Conservation (phyloP, 1,284 basidiomycete species). For the Sporisorium iseilematis-ciliati region DNA sequence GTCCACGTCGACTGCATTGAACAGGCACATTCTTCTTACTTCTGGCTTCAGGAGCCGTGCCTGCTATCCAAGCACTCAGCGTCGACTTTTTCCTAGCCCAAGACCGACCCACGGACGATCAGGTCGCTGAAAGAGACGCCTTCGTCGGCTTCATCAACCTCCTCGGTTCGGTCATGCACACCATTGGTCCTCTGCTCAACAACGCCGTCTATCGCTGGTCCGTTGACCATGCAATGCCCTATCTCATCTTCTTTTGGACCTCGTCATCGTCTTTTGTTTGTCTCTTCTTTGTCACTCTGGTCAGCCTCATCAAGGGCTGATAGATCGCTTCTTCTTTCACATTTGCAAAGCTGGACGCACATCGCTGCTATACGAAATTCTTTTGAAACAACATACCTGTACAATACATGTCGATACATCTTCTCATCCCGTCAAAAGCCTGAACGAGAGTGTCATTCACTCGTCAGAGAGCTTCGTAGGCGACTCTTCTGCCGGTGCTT, state of each 20-base stretch:
- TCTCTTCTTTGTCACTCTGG: conserved; percentile 17
- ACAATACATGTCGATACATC: neutral
- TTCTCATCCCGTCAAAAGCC: neutral
- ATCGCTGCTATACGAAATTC: neutral
- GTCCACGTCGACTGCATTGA: neutral
- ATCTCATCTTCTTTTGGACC: conserved; percentile 35
- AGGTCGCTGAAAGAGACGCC: conserved; percentile 34
- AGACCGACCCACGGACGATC: conserved; percentile 27
- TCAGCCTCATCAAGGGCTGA: conserved; percentile 3
- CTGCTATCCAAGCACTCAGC: conserved; percentile 33
- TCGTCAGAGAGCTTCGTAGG: conserved; percentile 14
- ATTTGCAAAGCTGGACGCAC: neutral
- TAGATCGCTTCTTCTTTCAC: neutral
- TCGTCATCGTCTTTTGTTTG: conserved; percentile 10
- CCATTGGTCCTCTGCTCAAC: conserved; percentile 36
- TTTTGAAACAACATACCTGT: neutral
- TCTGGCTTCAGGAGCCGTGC: conserved; percentile 18
- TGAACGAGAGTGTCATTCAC: neutral
- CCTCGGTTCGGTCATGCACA: conserved; percentile 6
- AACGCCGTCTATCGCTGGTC: conserved; percentile 37
- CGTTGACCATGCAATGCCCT: conserved; percentile 23
- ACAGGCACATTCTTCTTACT: conserved; percentile 21
- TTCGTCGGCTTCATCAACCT: conserved; percentile 40
- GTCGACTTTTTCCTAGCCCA: conserved; percentile 48
- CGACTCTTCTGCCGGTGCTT: conserved; percentile 2